A percentile compares a stretch with the other conserved stretches of the same genome.
These are phyloP conservation scores for Silene noctiflora DNA, from an alignment of 179 eudicot genomes.

Conservation along the genomic window DNA sequence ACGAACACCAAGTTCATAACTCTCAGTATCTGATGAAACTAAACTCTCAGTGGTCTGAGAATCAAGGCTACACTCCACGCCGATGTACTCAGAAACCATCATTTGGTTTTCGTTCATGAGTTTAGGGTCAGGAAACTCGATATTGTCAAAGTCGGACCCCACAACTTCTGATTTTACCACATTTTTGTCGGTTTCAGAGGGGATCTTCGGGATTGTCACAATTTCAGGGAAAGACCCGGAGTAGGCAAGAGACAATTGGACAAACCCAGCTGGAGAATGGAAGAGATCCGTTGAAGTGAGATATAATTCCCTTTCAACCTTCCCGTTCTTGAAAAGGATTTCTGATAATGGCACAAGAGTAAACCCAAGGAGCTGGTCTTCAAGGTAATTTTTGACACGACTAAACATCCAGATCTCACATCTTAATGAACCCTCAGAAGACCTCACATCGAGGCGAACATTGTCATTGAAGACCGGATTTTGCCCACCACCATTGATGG, in stretches of 20 bases:
- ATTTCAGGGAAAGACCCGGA: constrained; percentile 69
- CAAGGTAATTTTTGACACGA: constrained; percentile 83
- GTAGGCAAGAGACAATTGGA: constrained; percentile 67
- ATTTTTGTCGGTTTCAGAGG: constrained; percentile 21
- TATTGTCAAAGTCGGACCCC: constrained; percentile 60
- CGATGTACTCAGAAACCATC: constrained; percentile 85
- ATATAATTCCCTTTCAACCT: constrained; percentile 67
- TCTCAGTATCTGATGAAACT: constrained; percentile 58
- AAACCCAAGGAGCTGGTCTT: constrained; percentile 87
- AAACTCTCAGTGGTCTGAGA: constrained; percentile 58
- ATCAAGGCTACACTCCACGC: constrained; percentile 41
- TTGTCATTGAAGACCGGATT: constrained; percentile 77
- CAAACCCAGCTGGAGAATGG: constrained; percentile 94
- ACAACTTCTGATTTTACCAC: constrained; percentile 54
- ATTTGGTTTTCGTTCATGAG: constrained; percentile 62
- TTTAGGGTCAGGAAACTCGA: constrained; percentile 93
- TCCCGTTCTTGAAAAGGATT: constrained; percentile 54
- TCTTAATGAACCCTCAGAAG: constrained; percentile 61
- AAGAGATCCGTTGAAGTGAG: constrained; percentile 88
- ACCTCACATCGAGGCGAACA: constrained; percentile 50
- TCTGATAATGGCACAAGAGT: constrained; percentile 88
- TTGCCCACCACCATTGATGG: constrained; percentile 81
- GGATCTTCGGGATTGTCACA: constrained; percentile 40
- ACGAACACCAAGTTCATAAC: constrained; percentile 48
- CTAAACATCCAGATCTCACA: constrained; percentile 98